Evolutionary conservation across 306 rosid species (phyloP).

Genomic region (Canavalia ensiformis): DNA sequence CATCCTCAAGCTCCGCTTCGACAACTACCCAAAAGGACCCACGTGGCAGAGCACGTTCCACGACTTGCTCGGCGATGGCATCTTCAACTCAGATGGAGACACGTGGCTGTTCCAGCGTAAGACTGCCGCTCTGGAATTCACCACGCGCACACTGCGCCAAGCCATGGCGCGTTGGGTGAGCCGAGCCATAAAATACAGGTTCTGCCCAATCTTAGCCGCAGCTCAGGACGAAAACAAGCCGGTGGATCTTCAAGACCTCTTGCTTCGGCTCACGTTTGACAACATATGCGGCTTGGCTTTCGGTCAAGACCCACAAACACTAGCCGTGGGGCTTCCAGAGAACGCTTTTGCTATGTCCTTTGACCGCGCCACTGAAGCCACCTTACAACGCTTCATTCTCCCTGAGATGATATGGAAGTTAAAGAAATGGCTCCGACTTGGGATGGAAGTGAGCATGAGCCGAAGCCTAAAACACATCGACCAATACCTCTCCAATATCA

Average conservation of each 20-base stretch:
- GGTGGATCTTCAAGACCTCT: slow-evolving; percentile 83
- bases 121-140: slow-evolving; percentile 90
- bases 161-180: slow-evolving; percentile 99
- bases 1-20: slow-evolving; percentile 82
- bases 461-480: slow-evolving; percentile 66
- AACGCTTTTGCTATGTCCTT: slow-evolving; percentile 53
- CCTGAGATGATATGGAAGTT: slow-evolving; percentile 55
- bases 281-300: slow-evolving; percentile 94
- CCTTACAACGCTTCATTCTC: slow-evolving; percentile 53
- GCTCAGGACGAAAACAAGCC: slow-evolving; percentile 57
- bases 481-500: slow-evolving; percentile 63
- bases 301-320: slow-evolving; percentile 80
- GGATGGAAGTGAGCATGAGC: slow-evolving; percentile 69
- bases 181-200: slow-evolving; percentile 77
- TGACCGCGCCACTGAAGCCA: slow-evolving; percentile 61
- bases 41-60: slow-evolving; percentile 86
- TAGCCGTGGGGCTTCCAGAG: slow-evolving; percentile 56
- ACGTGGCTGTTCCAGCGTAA: slow-evolving; percentile 94
- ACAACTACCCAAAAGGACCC: slow-evolving; percentile 94
- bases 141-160: slow-evolving; percentile 90
- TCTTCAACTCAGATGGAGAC: slow-evolving; percentile 89
- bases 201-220: slow-evolving; percentile 69
- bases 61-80: slow-evolving; percentile 85
- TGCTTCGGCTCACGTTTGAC: slow-evolving; percentile 90
- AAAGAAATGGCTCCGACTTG: slow-evolving; percentile 56